A percentile compares a stretch with the other conserved stretches of the same genome.
Conservation (phyloP, 2,329 filamentous ascomycete genomes). For the Xylaria sp. region DNA sequence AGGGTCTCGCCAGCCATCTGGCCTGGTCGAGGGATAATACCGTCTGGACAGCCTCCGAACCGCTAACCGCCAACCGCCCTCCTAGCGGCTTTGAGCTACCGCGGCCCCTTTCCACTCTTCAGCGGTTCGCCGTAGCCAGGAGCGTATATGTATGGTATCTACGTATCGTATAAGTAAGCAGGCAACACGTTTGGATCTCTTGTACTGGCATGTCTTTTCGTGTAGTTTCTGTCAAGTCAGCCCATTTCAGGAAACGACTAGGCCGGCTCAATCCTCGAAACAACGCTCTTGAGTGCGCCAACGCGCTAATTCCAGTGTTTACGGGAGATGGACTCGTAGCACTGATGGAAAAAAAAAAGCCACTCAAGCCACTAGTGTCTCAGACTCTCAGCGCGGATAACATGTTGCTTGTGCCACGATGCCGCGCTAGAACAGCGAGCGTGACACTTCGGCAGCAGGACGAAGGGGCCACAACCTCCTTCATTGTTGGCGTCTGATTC, state of each 20-base stretch:
- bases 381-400: conserved; percentile 45
- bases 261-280: conserved; percentile 3
- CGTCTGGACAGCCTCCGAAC: conserved; percentile 23
- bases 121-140: conserved; percentile 7
- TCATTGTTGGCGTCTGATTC: conserved; percentile 35
- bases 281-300: conserved; percentile 14
- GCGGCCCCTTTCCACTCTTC: conserved; percentile 29
- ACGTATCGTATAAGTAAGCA: background rate
- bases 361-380: conserved; percentile 50
- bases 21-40: conserved; percentile 3
- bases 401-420: conserved; percentile 49
- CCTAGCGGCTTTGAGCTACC: conserved; percentile 17
- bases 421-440: conserved; percentile 46
- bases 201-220: conserved; percentile 20
- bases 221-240: conserved; percentile 5
- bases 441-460: conserved; percentile 37
- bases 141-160: conserved; percentile 3
- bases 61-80: conserved; percentile 18
- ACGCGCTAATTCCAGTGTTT: conserved; percentile 32
- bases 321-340: conserved; percentile 39
- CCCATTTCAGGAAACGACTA: background rate
- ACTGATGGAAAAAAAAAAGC: conserved; percentile 41
- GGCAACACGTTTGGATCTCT: background rate
- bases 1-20: conserved; percentile 21
- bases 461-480: conserved; percentile 22